These are phyloP conservation scores for Polychaeton citri DNA, from an alignment of 2,329 filamentous ascomycete genomes.

Conservation along the genomic window DNA sequence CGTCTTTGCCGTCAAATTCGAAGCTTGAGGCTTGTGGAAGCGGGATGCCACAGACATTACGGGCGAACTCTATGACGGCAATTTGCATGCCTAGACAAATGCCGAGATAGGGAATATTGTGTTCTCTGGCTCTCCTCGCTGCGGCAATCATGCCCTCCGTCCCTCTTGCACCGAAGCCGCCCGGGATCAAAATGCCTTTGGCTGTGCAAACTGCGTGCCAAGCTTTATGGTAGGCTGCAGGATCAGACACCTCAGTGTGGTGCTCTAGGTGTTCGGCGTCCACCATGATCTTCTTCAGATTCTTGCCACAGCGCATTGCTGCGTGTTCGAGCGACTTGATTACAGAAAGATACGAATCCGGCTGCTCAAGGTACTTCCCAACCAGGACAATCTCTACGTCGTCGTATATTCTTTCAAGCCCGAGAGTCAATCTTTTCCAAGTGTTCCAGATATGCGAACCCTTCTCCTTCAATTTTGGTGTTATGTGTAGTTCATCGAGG, in stretches of 20 bases:
- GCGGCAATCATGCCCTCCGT: conserved; percentile 83
- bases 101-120: conserved; percentile 70
- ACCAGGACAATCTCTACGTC: conserved; percentile 73
- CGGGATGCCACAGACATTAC: conserved; percentile 54
- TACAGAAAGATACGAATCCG: conserved; percentile 76
- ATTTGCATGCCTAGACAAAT: conserved; percentile 90
- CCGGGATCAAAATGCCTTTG: conserved; percentile 54
- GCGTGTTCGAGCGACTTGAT: conserved; percentile 82
- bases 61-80: conserved; percentile 78
- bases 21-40: conserved; percentile 39
- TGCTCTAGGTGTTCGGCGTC: conserved; percentile 76
- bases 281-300: conserved; percentile 70
- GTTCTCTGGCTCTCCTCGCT: conserved; percentile 74
- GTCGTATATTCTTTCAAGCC: conserved; percentile 53
- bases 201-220: conserved; percentile 71
- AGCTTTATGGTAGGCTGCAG: conserved; percentile 60
- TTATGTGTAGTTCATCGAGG: conserved; percentile 40
- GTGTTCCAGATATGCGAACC: conserved; percentile 61
- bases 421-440: conserved; percentile 61
- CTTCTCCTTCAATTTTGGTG: conserved; percentile 42
- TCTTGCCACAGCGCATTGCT: conserved; percentile 71
- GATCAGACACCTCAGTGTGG: conserved; percentile 44
- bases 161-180: conserved; percentile 69
- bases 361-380: conserved; percentile 77
- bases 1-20: conserved; percentile 45